Evolutionary conservation across 331 rosid genomes (phyloP).

Genomic region (Spiraea crenata): DNA sequence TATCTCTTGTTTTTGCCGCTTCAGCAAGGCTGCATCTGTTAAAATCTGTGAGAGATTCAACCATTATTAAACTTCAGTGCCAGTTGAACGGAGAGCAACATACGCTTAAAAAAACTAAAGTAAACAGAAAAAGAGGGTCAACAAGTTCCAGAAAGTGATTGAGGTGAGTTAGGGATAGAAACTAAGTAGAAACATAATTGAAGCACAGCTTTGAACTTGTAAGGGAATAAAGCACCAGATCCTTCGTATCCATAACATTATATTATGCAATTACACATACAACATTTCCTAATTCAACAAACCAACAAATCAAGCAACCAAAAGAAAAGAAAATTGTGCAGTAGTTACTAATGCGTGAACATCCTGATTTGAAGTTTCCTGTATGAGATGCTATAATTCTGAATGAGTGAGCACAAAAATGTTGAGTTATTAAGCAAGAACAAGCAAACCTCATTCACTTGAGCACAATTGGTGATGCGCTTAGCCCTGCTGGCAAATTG

Average conservation of each 20-base stretch:
- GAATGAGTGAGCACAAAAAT: not conserved
- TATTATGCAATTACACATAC: too few species aligned
- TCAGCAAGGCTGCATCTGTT: constrained; percentile 90
- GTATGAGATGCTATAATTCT: not conserved
- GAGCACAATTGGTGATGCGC: constrained; percentile 89
- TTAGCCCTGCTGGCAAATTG: constrained; percentile 98
- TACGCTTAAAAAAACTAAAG: not conserved
- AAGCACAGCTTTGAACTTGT: not conserved
- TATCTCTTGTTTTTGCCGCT: constrained; percentile 89
- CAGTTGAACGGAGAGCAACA: not conserved
- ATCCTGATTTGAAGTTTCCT: not conserved
- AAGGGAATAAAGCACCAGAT: not conserved
- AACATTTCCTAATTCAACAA: not conserved
- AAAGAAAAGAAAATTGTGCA: not conserved
- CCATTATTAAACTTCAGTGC: not conserved
- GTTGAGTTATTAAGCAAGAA: constrained; percentile 1
- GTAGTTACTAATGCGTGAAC: not conserved
- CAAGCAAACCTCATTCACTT: constrained; percentile 79
- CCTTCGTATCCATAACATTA: not conserved
- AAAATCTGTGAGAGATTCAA: constrained; percentile 52
- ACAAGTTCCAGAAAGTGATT: not conserved
- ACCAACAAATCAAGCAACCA: not conserved
- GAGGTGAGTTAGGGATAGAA: not conserved
- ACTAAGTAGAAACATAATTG: not conserved
- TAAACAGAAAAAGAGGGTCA: not conserved